phyloP scores from a whole-genome alignment of 2,329 filamentous ascomycete genomes.

The Arthrobotrys conoides region DNA sequence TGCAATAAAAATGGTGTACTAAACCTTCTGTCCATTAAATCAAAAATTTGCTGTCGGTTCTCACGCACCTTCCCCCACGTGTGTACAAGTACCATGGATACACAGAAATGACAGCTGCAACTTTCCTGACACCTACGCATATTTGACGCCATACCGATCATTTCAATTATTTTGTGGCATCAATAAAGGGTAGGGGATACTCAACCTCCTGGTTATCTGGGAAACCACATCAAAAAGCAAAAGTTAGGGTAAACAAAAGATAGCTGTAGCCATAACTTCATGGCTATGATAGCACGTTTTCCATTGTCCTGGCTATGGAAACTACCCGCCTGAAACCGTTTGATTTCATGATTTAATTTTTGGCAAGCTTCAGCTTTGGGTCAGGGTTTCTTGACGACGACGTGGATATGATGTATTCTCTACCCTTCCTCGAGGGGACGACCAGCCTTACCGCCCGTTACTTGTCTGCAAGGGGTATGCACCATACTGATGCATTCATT shows the following conservation, averaged over 20 bases:
- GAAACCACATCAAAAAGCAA: not conserved
- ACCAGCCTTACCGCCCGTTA: constrained; percentile 20
- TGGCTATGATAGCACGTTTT: not conserved
- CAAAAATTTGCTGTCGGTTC: not conserved
- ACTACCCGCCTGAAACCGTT: not conserved
- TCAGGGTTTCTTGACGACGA: not conserved
- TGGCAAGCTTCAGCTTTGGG: not conserved
- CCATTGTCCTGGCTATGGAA: constrained; percentile 1
- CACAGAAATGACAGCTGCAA: constrained; percentile 8
- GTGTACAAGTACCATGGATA: constrained; percentile 18
- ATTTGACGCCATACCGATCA: constrained; percentile 12
- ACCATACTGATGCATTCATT: not conserved
- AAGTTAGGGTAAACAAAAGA: not conserved
- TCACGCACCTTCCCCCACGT: constrained; percentile 9
- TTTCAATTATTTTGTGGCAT: not conserved
- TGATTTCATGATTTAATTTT: not conserved
- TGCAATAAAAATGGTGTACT: not conserved
- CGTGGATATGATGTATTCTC: constrained; percentile 9
- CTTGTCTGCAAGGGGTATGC: constrained; percentile 7
- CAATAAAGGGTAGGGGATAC: not conserved
- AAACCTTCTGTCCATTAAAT: not conserved
- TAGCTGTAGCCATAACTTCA: not conserved
- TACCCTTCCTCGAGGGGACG: not conserved
- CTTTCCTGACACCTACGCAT: constrained; percentile 10
- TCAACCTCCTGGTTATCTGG: not conserved